These are phyloP conservation scores for Candida yuanshanica DNA, from an alignment of 805 yeast genomes.

Conservation along the genomic window DNA sequence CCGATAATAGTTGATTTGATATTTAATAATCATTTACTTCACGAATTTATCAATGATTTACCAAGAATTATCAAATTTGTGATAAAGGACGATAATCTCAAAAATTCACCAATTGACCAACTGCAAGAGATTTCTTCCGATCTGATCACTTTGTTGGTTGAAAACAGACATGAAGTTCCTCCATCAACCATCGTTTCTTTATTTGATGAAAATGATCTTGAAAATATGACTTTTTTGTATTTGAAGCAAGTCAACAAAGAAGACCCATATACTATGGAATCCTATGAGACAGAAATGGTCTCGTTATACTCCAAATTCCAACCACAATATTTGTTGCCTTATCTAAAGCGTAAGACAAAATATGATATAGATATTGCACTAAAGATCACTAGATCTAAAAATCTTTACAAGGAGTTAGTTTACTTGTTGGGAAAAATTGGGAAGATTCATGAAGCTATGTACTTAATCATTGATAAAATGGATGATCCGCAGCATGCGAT, in stretches of 20 bases:
- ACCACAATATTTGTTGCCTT: slow-evolving; percentile 48
- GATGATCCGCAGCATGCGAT: slow-evolving; percentile 80
- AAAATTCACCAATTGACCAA: slow-evolving; percentile 29
- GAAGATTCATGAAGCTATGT: slow-evolving; percentile 67
- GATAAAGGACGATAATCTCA: slow-evolving; percentile 33
- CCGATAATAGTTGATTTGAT: slow-evolving; percentile 50
- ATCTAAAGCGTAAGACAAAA: slow-evolving; percentile 51
- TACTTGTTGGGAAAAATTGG: slow-evolving; percentile 81
- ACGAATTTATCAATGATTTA: slow-evolving; percentile 40
- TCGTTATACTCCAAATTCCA: slow-evolving; percentile 60
- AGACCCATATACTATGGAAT: slow-evolving; percentile 50
- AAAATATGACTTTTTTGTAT: slow-evolving; percentile 56
- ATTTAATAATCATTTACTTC: slow-evolving; percentile 56
- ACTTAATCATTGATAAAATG: slow-evolving; percentile 68
- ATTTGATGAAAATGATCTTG: slow-evolving; percentile 35
- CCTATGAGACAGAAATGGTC: slow-evolving; percentile 65
- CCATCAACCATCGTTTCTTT: slow-evolving; percentile 46
- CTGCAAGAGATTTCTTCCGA: slow-evolving; percentile 30
- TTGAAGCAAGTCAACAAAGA: slow-evolving; percentile 49
- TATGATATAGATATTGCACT: slow-evolving; percentile 70
- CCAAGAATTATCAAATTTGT: slow-evolving; percentile 46
- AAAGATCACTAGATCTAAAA: slow-evolving; percentile 49
- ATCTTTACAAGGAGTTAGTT: slow-evolving; percentile 66
- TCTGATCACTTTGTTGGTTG: slow-evolving; percentile 50
- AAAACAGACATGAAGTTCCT: slow-evolving; percentile 57